phyloP scores from a whole-genome alignment of 2,329 filamentous ascomycete genomes.

The Colletotrichum navitas region DNA sequence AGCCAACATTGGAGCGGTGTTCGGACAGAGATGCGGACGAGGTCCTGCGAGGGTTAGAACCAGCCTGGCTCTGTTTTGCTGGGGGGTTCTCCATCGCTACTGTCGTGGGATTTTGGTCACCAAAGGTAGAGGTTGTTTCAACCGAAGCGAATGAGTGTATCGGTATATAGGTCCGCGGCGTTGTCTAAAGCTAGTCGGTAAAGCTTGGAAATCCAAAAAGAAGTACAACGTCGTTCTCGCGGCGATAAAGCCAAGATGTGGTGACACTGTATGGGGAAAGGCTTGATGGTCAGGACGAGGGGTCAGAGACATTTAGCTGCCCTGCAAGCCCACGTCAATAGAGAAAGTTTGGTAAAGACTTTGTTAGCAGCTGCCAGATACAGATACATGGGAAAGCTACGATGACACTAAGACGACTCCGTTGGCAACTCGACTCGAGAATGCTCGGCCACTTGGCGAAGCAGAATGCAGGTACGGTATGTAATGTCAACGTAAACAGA shows the following conservation, averaged over 20 bases:
- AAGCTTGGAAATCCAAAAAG: background rate
- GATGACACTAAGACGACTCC: background rate
- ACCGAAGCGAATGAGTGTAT: background rate
- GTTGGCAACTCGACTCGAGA: background rate
- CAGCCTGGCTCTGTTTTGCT: background rate
- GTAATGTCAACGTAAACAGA: background rate
- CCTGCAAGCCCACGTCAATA: background rate
- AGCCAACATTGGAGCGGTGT: background rate
- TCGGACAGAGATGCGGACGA: background rate
- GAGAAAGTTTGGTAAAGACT: background rate
- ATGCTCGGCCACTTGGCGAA: background rate
- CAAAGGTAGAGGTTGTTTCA: background rate
- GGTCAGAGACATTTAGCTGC: background rate
- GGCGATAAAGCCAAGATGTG: background rate
- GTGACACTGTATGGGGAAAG: background rate
- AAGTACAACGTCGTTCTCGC: background rate
- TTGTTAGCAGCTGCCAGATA: slow-evolving; percentile 6
- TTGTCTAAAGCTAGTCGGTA: slow-evolving; percentile 7
- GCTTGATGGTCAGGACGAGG: background rate
- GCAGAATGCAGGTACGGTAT: background rate
- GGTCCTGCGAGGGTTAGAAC: background rate
- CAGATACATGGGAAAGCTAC: background rate
- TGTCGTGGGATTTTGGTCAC: background rate
- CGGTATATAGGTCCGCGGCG: background rate
- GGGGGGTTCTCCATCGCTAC: slow-evolving; percentile 4